phyloP scores from a whole-genome alignment of 768 basidiomycete genomes.

The Auriculariales sp. region DNA sequence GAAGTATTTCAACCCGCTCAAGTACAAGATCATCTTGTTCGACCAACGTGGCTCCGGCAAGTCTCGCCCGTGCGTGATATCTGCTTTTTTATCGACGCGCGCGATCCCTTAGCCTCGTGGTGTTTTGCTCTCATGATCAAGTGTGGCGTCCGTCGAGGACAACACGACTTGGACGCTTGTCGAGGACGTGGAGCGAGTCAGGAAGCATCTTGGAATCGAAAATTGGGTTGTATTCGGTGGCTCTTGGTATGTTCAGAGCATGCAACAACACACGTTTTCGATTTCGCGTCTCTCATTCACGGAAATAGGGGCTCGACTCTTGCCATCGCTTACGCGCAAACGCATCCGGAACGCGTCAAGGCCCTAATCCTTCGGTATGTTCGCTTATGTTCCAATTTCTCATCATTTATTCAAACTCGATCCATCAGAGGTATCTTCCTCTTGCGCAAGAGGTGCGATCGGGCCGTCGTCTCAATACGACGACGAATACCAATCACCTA shows the following conservation, averaged over 20 bases:
- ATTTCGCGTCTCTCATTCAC: not conserved
- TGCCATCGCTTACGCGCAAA: constrained; percentile 74
- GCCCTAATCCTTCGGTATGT: constrained; percentile 45
- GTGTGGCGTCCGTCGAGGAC: constrained; percentile 59
- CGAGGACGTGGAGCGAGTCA: constrained; percentile 72
- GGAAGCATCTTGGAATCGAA: constrained; percentile 59
- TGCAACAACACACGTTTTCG: constrained; percentile 1
- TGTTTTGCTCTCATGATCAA: constrained; percentile 16
- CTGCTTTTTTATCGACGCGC: not conserved
- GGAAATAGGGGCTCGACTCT: constrained; percentile 60
- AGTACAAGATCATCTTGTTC: constrained; percentile 83
- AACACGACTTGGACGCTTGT: constrained; percentile 95
- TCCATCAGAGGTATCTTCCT: constrained; percentile 70
- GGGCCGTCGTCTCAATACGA: not conserved
- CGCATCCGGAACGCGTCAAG: constrained; percentile 70
- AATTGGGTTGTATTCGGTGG: constrained; percentile 95
- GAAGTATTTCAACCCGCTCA: constrained; percentile 67
- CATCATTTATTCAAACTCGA: not conserved
- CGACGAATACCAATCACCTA: not conserved
- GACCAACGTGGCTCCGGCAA: constrained; percentile 87
- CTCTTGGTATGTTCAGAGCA: constrained; percentile 65
- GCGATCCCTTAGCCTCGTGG: not conserved
- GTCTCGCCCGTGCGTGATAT: constrained; percentile 54
- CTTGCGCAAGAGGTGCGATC: constrained; percentile 51
- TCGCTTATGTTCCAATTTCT: not conserved